Evolutionary conservation across 306 rosid species (phyloP), one percentile per base, ranked within the genome.

Genomic region (Corylus americana): DNA sequence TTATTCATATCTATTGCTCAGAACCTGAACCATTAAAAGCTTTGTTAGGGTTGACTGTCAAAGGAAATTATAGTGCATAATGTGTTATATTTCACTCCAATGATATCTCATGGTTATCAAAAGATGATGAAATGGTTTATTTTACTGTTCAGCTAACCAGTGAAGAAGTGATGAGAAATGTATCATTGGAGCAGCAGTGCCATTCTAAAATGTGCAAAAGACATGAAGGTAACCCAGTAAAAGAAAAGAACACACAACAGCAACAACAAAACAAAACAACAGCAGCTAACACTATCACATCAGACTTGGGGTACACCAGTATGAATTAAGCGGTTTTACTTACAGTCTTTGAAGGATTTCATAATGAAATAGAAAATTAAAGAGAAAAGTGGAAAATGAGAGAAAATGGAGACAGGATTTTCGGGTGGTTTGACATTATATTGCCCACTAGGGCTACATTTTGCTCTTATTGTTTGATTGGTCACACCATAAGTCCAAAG

Each of bases 1-100:
- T 92, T 92, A 78, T 92, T 90, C 68, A 90, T 70, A 57, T 92
- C 93, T 25, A 88, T 69, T 6, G 92, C 87, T 18, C 92, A 93
- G 78, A 92, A 92, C 87, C 97, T 90, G 86, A 81, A 87, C 53
- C 39, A 63, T 71, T 49, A 44, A 77, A 22, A 84, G 71, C 84
- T 80, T 55, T 39, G 51, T 73, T 76, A 66, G 20, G 63, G 72
- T 62, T 1, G 10, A 31, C 55, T 68, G 57, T 20, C 77, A 77
- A 62, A 78, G 37, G 47, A 74, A 57, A 58, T 71, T 67, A 45
- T 8, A 63, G 72, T 53, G 62, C 39, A 57, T 37, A 44, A 64
- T 25, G 17, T 64, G 39, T 11, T 6, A 62, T 12, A 31, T 29
- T 29, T 62, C 3, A 0, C 16, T 29, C 35, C 13, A 17, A 31